Conservation (phyloP, 148 eudicot species). For the Drosera capensis region DNA sequence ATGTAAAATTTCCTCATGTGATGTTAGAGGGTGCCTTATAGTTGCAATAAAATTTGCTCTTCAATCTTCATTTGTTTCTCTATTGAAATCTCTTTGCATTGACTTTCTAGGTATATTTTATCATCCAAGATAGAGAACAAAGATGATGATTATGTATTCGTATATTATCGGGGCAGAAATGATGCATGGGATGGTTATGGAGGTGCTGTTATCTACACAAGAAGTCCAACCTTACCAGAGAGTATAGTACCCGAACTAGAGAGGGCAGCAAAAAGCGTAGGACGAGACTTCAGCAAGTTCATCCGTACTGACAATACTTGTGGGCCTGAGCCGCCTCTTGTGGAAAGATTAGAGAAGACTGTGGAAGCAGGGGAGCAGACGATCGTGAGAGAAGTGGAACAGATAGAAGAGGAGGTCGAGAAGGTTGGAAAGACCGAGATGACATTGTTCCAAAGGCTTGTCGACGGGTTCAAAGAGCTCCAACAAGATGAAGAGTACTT, state of each 20-base stretch:
- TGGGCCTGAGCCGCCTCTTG: slow-evolving; percentile 91
- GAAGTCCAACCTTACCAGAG: slow-evolving; percentile 69
- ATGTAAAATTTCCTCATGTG: too few relatives aligned
- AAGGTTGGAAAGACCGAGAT: slow-evolving; percentile 53
- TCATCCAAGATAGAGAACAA: slow-evolving; percentile 69
- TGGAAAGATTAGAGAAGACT: slow-evolving; percentile 78
- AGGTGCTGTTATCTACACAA: slow-evolving; percentile 79
- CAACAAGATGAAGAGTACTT: slow-evolving; percentile 62
- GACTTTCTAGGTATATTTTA: slow-evolving; percentile 56
- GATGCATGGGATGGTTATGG: slow-evolving; percentile 99
- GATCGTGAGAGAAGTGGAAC: slow-evolving; percentile 63
- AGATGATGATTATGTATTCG: slow-evolving; percentile 82
- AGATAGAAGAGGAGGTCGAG: slow-evolving; percentile 69
- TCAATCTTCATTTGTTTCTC: too few relatives aligned
- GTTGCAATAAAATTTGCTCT: too few relatives aligned
- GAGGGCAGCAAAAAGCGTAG: slow-evolving; percentile 62
- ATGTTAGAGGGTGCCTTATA: too few relatives aligned
- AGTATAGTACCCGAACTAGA: slow-evolving; percentile 61
- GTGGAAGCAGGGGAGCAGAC: slow-evolving; percentile 82
- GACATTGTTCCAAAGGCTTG: slow-evolving; percentile 41
- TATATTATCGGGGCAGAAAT: slow-evolving; percentile 78
- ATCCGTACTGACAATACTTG: slow-evolving; percentile 70
- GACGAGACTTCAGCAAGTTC: slow-evolving; percentile 64
- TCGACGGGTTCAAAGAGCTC: slow-evolving; percentile 66
- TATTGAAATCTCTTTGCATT: too few relatives aligned